Percentiles rank a stretch among this genome's conserved stretches.
phyloP scores from a whole-genome alignment of 78 protist species.

The Pigoraptor vietnamica region DNA sequence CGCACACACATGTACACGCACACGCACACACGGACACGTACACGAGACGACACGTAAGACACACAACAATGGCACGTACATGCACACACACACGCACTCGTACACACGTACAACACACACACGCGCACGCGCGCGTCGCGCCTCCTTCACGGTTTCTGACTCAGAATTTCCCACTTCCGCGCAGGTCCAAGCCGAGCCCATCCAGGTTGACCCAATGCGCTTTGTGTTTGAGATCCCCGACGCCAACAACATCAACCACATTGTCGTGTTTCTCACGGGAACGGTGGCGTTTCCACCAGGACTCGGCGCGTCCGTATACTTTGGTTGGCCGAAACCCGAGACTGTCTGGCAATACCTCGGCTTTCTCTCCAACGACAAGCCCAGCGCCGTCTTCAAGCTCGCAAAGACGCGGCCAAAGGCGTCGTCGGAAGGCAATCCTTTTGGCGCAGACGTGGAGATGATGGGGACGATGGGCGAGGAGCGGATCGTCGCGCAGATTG shows the following conservation, averaged over 20 bases:
- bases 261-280: background rate
- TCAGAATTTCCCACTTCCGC: background rate
- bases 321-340: background rate
- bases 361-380: background rate
- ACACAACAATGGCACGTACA: too few species aligned
- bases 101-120: too few species aligned
- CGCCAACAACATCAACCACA: background rate
- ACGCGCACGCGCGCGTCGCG: too few species aligned
- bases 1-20: too few species aligned
- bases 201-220: background rate
- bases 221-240: background rate
- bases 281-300: background rate
- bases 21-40: too few species aligned
- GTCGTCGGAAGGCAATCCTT: background rate
- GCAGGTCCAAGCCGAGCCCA: background rate
- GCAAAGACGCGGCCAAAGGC: background rate
- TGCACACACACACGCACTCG: too few species aligned
- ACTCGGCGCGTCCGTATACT: background rate
- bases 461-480: background rate
- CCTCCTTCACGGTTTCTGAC: too few species aligned
- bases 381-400: background rate
- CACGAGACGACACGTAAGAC: too few species aligned
- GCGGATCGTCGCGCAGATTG: background rate
- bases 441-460: background rate
- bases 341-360: background rate